These are phyloP conservation scores for Ceratobasidium sp. DNA, from an alignment of 1,284 basidiomycete species.

Conservation along the genomic window DNA sequence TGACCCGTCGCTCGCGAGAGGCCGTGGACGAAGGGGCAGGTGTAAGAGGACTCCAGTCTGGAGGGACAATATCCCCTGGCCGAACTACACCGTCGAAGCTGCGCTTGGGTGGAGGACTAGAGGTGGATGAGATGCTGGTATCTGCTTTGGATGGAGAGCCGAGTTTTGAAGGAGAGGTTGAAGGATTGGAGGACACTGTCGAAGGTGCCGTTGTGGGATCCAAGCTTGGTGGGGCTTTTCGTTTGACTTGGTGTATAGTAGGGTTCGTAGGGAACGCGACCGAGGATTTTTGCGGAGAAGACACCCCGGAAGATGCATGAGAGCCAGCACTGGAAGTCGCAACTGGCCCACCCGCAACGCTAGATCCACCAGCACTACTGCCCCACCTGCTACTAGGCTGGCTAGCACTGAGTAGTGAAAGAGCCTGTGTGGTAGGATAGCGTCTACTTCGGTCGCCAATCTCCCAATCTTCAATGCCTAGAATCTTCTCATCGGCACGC, in stretches of 20 bases:
- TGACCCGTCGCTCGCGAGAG: slow-evolving; percentile 4
- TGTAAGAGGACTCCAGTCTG: slow-evolving; percentile 16
- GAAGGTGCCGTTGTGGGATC: slow-evolving; percentile 9
- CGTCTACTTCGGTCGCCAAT: slow-evolving; percentile 28
- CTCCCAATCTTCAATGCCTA: slow-evolving; percentile 34
- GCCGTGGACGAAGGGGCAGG: slow-evolving; percentile 20
- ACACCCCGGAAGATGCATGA: not conserved
- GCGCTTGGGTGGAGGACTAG: slow-evolving; percentile 1
- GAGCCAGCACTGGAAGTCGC: not conserved
- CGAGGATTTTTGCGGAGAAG: slow-evolving; percentile 24
- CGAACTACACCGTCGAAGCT: slow-evolving; percentile 23
- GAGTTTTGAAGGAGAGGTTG: not conserved
- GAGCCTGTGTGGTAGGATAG: slow-evolving; percentile 15
- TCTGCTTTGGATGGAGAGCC: slow-evolving; percentile 22
- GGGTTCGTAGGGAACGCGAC: not conserved
- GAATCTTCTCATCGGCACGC: slow-evolving; percentile 29
- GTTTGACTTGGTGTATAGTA: slow-evolving; percentile 20
- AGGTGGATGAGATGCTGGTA: not conserved
- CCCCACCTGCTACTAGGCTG: slow-evolving; percentile 26
- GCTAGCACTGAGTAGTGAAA: slow-evolving; percentile 24
- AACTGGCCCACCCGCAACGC: not conserved
- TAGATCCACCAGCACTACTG: slow-evolving; percentile 33
- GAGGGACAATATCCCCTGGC: slow-evolving; percentile 32
- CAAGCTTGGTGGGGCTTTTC: slow-evolving; percentile 29
- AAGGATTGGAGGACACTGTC: slow-evolving; percentile 15